phyloP scores from a whole-genome alignment of 345 rosid genomes.

The Raphanus raphanistrum region DNA sequence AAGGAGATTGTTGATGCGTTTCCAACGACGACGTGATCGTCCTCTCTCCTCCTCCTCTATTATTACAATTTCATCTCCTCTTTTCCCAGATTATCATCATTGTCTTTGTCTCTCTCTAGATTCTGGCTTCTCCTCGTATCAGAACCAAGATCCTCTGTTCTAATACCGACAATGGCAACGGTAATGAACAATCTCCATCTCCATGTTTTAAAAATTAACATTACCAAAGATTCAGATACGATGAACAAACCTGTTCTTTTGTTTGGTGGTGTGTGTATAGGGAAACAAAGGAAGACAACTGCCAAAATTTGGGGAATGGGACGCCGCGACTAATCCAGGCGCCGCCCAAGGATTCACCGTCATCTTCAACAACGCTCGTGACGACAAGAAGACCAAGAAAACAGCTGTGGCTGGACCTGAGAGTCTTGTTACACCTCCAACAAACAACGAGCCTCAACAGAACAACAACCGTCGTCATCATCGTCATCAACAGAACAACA shows the following conservation, averaged over 20 bases:
- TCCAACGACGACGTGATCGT: conserved; percentile 27
- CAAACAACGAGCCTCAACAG: conserved; percentile 9
- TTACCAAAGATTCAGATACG: neutral
- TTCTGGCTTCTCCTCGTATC: neutral
- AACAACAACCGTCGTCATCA: conserved; percentile 6
- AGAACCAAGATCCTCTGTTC: conserved; percentile 19
- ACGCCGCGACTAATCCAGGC: conserved; percentile 77
- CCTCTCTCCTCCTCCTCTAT: conserved; percentile 20
- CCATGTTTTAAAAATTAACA: neutral
- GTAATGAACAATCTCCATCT: conserved; percentile 21
- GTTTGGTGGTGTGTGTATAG: neutral
- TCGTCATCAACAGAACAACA: neutral
- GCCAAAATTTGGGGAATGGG: conserved; percentile 99
- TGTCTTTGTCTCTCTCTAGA: neutral
- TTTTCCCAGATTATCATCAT: conserved; percentile 20
- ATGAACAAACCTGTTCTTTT: neutral
- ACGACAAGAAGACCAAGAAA: conserved; percentile 87
- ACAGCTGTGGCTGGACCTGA: conserved; percentile 37
- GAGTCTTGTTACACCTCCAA: conserved; percentile 33
- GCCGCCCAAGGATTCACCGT: conserved; percentile 96
- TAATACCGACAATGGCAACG: conserved; percentile 30
- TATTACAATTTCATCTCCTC: conserved; percentile 21
- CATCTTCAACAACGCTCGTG: conserved; percentile 90
- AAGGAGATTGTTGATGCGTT: neutral
- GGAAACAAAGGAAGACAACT: conserved; percentile 82